A percentile compares a stretch with the other conserved stretches of the same genome.
phyloP scores from a whole-genome alignment of 768 basidiomycete genomes.

The Ramaria sp. region DNA sequence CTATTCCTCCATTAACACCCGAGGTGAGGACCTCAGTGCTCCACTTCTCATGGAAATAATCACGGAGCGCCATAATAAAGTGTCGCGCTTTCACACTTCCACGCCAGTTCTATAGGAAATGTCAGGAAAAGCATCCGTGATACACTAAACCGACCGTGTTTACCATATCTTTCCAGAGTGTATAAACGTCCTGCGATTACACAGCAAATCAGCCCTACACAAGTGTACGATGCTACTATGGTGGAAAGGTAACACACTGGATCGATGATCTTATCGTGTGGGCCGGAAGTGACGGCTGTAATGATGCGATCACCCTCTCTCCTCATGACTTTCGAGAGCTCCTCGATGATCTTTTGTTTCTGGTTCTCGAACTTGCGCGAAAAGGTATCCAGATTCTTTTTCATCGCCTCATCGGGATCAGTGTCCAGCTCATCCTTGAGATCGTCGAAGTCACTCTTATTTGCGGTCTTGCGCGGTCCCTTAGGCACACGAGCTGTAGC shows the following conservation, averaged over 20 bases:
- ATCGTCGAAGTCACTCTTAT: not conserved
- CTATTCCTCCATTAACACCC: not conserved
- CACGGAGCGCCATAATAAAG: conserved; percentile 21
- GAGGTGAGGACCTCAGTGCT: not conserved
- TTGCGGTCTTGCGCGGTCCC: not conserved
- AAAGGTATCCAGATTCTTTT: conserved; percentile 30
- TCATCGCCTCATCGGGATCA: conserved; percentile 19
- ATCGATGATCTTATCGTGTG: conserved; percentile 36
- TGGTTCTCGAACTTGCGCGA: conserved; percentile 31
- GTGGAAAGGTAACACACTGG: conserved; percentile 18
- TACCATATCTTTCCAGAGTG: not conserved
- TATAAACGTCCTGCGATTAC: not conserved
- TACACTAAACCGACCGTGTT: not conserved
- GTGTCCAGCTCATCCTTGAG: conserved; percentile 15
- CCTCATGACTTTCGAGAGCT: conserved; percentile 20
- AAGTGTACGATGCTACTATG: not conserved
- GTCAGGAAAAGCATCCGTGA: not conserved
- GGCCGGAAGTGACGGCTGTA: conserved; percentile 26
- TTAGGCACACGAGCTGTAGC: not conserved
- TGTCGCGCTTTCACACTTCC: conserved; percentile 19
- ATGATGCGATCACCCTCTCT: conserved; percentile 21
- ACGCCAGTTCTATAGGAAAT: conserved; percentile 12
- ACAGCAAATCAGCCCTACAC: not conserved
- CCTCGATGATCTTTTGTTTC: conserved; percentile 25
- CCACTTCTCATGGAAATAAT: conserved; percentile 20